Conservation (phyloP, 345 rosid genomes). For the Brassica napus region Da-Ae NC_063437.1:18509501-18510000, state of each 20-base stretch:
- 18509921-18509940: constrained; percentile 12
- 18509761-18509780: background rate
- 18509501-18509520: background rate
- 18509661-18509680: constrained; percentile 17
- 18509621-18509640: constrained; percentile 10
- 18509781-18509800: background rate
- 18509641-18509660: constrained; percentile 24
- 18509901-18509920: background rate
- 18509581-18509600: background rate
- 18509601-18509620: constrained; percentile 14
- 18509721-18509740: background rate
- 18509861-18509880: background rate
- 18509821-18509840: background rate
- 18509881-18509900: background rate
- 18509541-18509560: background rate
- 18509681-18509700: background rate
- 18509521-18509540: background rate
- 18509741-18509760: background rate
- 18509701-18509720: background rate
- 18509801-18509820: background rate
- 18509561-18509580: background rate
- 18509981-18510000: background rate
- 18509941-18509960: constrained; percentile 19
- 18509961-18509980: constrained; percentile 15
- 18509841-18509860: background rate